Conservation (phyloP, 2,329 filamentous ascomycete genomes). For the Lecanicillium sp. region DNA sequence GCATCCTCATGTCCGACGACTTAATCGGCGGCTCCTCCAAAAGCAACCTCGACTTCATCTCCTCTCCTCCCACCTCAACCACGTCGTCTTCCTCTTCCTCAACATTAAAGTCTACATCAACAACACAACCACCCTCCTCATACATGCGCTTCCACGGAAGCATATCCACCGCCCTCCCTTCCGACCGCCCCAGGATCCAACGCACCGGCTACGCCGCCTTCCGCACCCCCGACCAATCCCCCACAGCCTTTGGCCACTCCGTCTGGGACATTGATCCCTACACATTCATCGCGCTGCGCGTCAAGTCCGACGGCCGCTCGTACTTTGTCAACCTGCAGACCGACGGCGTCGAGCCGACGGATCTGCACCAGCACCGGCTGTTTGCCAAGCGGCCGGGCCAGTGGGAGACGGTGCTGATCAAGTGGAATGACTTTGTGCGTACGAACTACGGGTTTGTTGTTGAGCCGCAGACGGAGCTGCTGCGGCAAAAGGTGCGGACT, state of each 20-base stretch:
- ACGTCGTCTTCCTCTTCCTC: constrained; percentile 9
- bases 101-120: constrained; percentile 2
- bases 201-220: constrained; percentile 85
- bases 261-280: constrained; percentile 90
- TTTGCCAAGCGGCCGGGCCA: constrained; percentile 70
- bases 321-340: constrained; percentile 97
- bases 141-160: constrained; percentile 78
- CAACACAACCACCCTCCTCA: constrained; percentile 15
- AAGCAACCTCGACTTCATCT: constrained; percentile 59
- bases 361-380: constrained; percentile 88
- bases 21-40: constrained; percentile 82
- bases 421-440: constrained; percentile 86
- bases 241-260: constrained; percentile 77
- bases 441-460: constrained; percentile 90
- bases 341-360: constrained; percentile 86
- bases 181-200: constrained; percentile 63
- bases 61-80: constrained; percentile 12
- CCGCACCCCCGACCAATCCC: constrained; percentile 67
- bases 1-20: constrained; percentile 77
- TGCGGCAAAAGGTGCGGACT: constrained; percentile 76
- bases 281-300: constrained; percentile 73
- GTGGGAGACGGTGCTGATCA: constrained; percentile 93
- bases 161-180: constrained; percentile 80
- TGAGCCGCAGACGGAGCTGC: constrained; percentile 84
- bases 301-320: constrained; percentile 83